phyloP scores from a whole-genome alignment of 768 basidiomycete genomes.

The Paxillus ammoniavirescens region DNA sequence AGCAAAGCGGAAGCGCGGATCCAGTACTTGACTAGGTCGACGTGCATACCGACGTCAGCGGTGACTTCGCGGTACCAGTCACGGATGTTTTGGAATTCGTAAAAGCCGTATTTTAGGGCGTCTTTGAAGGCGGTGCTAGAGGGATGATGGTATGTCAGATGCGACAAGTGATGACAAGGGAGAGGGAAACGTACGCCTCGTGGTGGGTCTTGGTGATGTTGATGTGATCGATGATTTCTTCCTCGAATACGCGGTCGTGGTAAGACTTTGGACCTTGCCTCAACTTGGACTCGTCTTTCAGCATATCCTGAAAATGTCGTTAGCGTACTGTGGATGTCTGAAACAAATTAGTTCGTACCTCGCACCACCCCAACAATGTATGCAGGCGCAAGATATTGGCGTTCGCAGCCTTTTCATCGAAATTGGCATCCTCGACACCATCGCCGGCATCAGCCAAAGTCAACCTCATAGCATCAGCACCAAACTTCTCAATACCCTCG shows the following conservation, averaged over 20 bases:
- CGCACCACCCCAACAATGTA: slow-evolving; percentile 89
- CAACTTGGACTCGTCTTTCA: slow-evolving; percentile 65
- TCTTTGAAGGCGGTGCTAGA: slow-evolving; percentile 91
- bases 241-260: slow-evolving; percentile 88
- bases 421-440: slow-evolving; percentile 97
- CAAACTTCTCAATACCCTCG: slow-evolving; percentile 91
- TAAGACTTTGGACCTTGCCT: slow-evolving; percentile 73
- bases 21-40: slow-evolving; percentile 82
- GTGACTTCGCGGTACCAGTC: slow-evolving; percentile 98
- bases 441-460: slow-evolving; percentile 96
- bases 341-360: slow-evolving; percentile 49
- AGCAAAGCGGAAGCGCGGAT: slow-evolving; percentile 79
- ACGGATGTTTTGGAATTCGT: slow-evolving; percentile 87
- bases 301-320: slow-evolving; percentile 63
- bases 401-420: slow-evolving; percentile 97
- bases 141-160: not conserved
- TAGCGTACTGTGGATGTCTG: not conserved
- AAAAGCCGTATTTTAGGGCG: slow-evolving; percentile 92
- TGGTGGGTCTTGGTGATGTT: slow-evolving; percentile 79
- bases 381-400: slow-evolving; percentile 93
- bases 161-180: not conserved
- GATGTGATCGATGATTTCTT: slow-evolving; percentile 87
- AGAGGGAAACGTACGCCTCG: slow-evolving; percentile 57
- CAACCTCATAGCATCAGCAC: slow-evolving; percentile 92
- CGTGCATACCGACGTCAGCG: slow-evolving; percentile 87